Evolutionary conservation across 345 rosid genomes (phyloP), one percentile per base, ranked within the genome.

Genomic region (Salix arbutifolia): DNA sequence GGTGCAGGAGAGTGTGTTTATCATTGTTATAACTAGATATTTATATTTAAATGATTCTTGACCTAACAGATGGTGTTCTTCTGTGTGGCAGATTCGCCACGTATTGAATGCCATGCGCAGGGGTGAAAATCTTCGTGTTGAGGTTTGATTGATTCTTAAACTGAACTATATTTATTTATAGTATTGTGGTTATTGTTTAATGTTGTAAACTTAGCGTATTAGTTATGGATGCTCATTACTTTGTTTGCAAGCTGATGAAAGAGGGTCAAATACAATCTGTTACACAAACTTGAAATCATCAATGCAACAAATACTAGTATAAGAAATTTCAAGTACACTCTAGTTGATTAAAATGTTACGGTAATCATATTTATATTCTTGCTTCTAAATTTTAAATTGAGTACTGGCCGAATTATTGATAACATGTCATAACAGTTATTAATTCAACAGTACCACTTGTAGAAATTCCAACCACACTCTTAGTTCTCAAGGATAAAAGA

Each of bases 31-130:
- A 61, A 19, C 30, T 38, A 72, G 28, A 58, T 48, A 46, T 12
- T 40, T 40, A 40, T 40, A 40, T 40, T 40, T 33, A 60, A 28
- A 76, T 9, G 58, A 74, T 76, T 13, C 21, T 6, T 69, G 71
- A 73, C 38, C 53, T 76, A 69, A 83, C 23, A 30, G 50, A 44
- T 75, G 25, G n/a, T 78, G 48, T 78, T 84, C 38, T 75, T 84
- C 66, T 82, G 77, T 69, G 61, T 87, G 78, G 46, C 91, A 92
- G 98, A 86, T 94, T 78, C 96, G 93, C 74, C 97, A 90, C 80
- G 97, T 87, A 81, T 79, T 92, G 90, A 86, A 77, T 74, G 92
- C 92, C 80, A 85, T 92, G 89, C 92, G 91, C 75, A 86, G 96
- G 82, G 94, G 93, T 70, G 97, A 90, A 81, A 88, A 85, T 80